Percentiles rank a stretch among this genome's conserved stretches.
Evolutionary conservation across 371 early-diverging fungal genomes (phyloP).

Genomic region (Conidiobolus incongruus): DNA sequence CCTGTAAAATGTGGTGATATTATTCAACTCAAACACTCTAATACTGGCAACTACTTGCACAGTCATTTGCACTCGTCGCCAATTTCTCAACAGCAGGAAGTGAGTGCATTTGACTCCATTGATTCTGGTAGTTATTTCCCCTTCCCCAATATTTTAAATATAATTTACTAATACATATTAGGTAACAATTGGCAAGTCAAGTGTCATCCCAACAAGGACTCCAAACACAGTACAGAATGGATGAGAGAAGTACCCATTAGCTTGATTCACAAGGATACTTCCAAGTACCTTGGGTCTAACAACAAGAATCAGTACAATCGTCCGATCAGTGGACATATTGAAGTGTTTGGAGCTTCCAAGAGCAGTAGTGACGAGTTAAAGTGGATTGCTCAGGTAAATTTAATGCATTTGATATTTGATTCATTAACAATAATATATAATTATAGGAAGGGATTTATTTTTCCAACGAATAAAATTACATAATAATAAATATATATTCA

Average conservation of each 20-base stretch:
- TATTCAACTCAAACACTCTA: conserved; percentile 41
- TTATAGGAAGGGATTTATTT: neutral
- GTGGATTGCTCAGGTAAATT: neutral
- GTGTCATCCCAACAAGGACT: neutral
- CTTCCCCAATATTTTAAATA: too few relatives aligned
- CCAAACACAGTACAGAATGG: neutral
- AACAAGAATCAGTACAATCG: neutral
- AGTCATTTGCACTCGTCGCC: conserved; percentile 31
- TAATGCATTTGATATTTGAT: neutral
- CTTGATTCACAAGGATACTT: neutral
- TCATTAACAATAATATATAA: neutral
- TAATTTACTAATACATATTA: neutral
- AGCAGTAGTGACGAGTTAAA: neutral
- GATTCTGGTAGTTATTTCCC: conserved; percentile 16
- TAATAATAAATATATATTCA: too few relatives aligned
- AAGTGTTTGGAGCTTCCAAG: neutral
- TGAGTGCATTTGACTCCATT: conserved; percentile 43
- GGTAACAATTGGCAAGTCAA: conserved; percentile 4
- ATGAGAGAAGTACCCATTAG: neutral
- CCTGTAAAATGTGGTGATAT: conserved; percentile 34
- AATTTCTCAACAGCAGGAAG: conserved; percentile 55
- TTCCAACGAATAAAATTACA: neutral
- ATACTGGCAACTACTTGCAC: conserved; percentile 49
- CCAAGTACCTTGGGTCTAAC: neutral
- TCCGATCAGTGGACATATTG: conserved; percentile 1